Percentiles rank a stretch among this genome's conserved stretches.
Evolutionary conservation across 169 alveolate species (phyloP).

Genomic region (Plasmodium gallinaceum): DNA sequence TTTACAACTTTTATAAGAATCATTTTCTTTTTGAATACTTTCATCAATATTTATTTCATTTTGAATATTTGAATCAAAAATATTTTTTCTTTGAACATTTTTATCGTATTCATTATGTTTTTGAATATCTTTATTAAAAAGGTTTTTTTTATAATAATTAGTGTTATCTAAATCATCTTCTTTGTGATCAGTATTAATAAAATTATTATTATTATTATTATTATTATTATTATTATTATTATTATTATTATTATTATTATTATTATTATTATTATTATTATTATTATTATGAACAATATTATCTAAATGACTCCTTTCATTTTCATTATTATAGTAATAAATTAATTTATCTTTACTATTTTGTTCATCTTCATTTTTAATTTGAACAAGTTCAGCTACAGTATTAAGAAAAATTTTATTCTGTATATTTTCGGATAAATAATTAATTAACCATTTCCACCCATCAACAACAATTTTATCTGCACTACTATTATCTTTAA

Average conservation of each 20-base stretch:
- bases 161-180: slow-evolving; percentile 26
- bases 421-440: slow-evolving; percentile 72
- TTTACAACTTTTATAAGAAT: not conserved
- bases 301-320: slow-evolving; percentile 30
- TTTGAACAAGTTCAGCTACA: slow-evolving; percentile 68
- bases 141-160: not conserved
- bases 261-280: not conserved
- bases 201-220: too few species aligned
- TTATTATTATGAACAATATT: slow-evolving; percentile 1
- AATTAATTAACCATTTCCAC: slow-evolving; percentile 85
- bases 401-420: slow-evolving; percentile 78
- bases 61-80: not conserved
- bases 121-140: not conserved
- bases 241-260: not conserved
- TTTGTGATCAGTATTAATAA: too few species aligned
- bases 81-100: not conserved
- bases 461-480: slow-evolving; percentile 86
- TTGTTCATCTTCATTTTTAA: slow-evolving; percentile 22
- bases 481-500: slow-evolving; percentile 73
- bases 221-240: not conserved
- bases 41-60: not conserved
- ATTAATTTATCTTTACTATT: not conserved
- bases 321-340: slow-evolving; percentile 13
- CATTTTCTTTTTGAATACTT: not conserved
- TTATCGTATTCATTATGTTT: not conserved